phyloP scores from a whole-genome alignment of 441 rosid genomes.

The Erysimum pusillum region DNA sequence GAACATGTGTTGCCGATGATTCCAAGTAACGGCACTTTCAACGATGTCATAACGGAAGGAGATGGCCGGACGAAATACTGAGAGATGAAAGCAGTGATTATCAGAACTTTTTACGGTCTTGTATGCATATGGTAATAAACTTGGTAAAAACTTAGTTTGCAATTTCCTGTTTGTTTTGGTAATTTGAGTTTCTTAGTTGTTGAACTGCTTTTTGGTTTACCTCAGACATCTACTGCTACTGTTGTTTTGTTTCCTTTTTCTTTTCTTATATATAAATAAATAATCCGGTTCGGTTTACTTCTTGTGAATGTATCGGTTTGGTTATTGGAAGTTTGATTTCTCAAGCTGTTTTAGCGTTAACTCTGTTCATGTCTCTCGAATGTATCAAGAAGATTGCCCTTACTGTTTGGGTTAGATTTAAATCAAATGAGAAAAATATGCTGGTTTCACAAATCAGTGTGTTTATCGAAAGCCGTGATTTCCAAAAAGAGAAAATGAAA shows the following conservation, averaged over 20 bases:
- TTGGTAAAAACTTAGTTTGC: conserved; percentile 23
- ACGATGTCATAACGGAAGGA: conserved; percentile 82
- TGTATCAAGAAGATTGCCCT: not conserved
- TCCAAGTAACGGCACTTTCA: conserved; percentile 90
- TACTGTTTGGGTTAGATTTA: not conserved
- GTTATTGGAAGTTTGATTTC: not conserved
- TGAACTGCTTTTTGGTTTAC: conserved; percentile 26
- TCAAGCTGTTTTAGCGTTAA: not conserved
- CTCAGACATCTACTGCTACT: conserved; percentile 4
- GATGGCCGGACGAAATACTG: conserved; percentile 78
- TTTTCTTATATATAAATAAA: conserved; percentile 1
- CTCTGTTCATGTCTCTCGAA: not conserved
- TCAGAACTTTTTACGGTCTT: conserved; percentile 11
- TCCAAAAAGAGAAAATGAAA: too few species aligned
- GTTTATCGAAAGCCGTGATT: too few species aligned
- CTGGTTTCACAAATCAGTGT: not conserved
- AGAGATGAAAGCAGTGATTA: conserved; percentile 19
- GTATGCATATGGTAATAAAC: conserved; percentile 33
- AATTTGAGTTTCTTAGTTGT: conserved; percentile 22
- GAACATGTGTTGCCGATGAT: conserved; percentile 98
- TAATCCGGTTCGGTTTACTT: conserved; percentile 31
- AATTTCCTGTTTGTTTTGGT: conserved; percentile 21
- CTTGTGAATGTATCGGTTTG: conserved; percentile 3
- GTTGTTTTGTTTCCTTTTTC: conserved; percentile 11
- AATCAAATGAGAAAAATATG: not conserved